Percentiles rank a stretch among this genome's conserved stretches.
Evolutionary conservation across 805 yeast genomes (phyloP).

Genomic region (Metschnikowia aberdeeniae): DNA sequence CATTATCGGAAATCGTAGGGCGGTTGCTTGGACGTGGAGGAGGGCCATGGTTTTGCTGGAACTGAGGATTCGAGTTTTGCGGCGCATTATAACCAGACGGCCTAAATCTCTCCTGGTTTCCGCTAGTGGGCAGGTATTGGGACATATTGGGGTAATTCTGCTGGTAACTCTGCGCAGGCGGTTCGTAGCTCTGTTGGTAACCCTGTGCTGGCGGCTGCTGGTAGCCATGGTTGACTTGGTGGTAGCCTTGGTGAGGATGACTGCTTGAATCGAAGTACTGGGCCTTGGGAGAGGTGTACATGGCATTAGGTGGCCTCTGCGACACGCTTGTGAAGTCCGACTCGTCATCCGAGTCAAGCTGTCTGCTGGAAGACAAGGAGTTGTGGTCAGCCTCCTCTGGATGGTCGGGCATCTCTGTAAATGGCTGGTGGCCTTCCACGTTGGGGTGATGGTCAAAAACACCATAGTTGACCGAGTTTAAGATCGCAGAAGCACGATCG

Average conservation of each 20-base stretch:
- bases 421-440: constrained; percentile 45
- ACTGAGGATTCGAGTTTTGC: constrained; percentile 8
- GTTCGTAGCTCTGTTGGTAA: not conserved
- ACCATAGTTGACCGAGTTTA: constrained; percentile 22
- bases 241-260: not conserved
- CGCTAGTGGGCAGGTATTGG: constrained; percentile 8
- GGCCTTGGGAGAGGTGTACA: constrained; percentile 10
- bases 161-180: constrained; percentile 8
- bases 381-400: constrained; percentile 9
- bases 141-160: constrained; percentile 6
- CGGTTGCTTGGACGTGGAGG: constrained; percentile 19
- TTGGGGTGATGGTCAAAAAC: constrained; percentile 44
- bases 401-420: constrained; percentile 34
- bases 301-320: constrained; percentile 67
- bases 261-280: constrained; percentile 2
- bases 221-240: constrained; percentile 1
- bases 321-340: constrained; percentile 78
- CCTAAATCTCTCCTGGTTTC: not conserved
- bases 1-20: constrained; percentile 37
- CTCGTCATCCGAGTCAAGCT: constrained; percentile 36
- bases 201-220: constrained; percentile 3
- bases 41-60: constrained; percentile 2
- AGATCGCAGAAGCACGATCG: constrained; percentile 16
- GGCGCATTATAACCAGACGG: constrained; percentile 3
- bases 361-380: constrained; percentile 9